Evolutionary conservation across 1,139 yeast species (phyloP).

Genomic region (Candida tetrigidarum): DNA sequence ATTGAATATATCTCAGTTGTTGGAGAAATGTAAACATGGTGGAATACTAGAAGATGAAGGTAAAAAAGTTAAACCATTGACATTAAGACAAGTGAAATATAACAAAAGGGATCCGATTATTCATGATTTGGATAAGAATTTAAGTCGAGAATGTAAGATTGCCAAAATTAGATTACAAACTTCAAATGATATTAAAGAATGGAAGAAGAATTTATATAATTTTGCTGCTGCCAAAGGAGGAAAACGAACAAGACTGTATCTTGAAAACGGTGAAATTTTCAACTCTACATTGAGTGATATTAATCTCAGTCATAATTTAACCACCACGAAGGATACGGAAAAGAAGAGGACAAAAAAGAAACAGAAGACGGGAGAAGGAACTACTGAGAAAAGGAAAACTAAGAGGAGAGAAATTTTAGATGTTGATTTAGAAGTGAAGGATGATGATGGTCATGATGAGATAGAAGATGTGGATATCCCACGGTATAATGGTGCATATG

Average conservation of each 20-base stretch:
- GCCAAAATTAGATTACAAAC: slow-evolving; percentile 35
- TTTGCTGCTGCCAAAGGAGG: too few relatives aligned
- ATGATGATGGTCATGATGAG: too few relatives aligned
- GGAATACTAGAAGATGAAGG: slow-evolving; percentile 19
- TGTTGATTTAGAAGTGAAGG: slow-evolving; percentile 5
- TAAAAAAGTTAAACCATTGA: slow-evolving; percentile 13
- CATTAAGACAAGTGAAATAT: slow-evolving; percentile 22
- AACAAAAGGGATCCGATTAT: slow-evolving; percentile 28
- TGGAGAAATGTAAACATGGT: slow-evolving; percentile 37
- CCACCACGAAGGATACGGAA: not conserved
- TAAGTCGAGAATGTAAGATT: slow-evolving; percentile 21
- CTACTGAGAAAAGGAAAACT: not conserved
- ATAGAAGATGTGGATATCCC: too few relatives aligned
- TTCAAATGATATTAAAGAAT: slow-evolving; percentile 19
- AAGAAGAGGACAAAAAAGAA: not conserved
- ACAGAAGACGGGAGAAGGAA: not conserved
- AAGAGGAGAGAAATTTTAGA: not conserved
- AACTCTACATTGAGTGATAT: too few relatives aligned
- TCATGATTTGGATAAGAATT: slow-evolving; percentile 25
- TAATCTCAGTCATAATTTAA: too few relatives aligned
- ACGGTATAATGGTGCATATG: too few relatives aligned
- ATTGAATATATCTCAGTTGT: slow-evolving; percentile 57
- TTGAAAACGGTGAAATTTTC: too few relatives aligned
- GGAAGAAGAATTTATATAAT: slow-evolving; percentile 10
- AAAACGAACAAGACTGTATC: too few relatives aligned